Conservation (phyloP, 495 filamentous ascomycete species). For the Cercophora scortea region DNA sequence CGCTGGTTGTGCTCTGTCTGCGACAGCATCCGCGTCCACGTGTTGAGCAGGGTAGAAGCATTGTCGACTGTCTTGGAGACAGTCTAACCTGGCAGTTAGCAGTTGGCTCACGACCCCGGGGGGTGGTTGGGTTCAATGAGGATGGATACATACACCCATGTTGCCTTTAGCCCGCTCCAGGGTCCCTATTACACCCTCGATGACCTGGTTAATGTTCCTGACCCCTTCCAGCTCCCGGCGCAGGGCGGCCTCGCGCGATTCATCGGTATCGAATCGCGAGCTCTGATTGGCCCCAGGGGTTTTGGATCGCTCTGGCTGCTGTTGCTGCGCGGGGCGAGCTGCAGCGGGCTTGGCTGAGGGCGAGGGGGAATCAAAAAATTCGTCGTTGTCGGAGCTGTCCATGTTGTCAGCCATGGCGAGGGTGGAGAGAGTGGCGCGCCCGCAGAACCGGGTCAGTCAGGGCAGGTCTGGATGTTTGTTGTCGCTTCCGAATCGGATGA, state of each 20-base stretch:
- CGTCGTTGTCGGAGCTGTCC: conserved; percentile 40
- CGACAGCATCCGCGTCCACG: conserved; percentile 90
- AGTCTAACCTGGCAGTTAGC: conserved; percentile 42
- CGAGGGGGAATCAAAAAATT: conserved; percentile 63
- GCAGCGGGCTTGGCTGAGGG: conserved; percentile 40
- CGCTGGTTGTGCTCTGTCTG: conserved; percentile 97
- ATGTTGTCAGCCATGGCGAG: conserved; percentile 17
- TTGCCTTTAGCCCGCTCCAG: conserved; percentile 77
- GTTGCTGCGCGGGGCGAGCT: conserved; percentile 2
- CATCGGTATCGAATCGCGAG: conserved; percentile 56
- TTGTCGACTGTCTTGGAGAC: conserved; percentile 78
- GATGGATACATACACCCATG: conserved; percentile 62
- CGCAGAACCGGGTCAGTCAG: not conserved
- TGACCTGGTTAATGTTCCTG: conserved; percentile 74
- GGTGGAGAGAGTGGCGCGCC: not conserved
- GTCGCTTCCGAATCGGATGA: conserved; percentile 3
- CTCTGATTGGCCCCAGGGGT: conserved; percentile 42
- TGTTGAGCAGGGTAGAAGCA: conserved; percentile 88
- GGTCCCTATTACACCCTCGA: conserved; percentile 74
- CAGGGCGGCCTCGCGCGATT: conserved; percentile 64
- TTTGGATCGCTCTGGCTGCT: conserved; percentile 26
- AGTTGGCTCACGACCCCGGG: not conserved
- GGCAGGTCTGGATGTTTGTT: not conserved
- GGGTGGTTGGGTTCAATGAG: not conserved
- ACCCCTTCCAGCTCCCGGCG: conserved; percentile 74